Evolutionary conservation across 202 grass and related monocot species (phyloP).

Genomic region (Panicum hallii): DNA sequence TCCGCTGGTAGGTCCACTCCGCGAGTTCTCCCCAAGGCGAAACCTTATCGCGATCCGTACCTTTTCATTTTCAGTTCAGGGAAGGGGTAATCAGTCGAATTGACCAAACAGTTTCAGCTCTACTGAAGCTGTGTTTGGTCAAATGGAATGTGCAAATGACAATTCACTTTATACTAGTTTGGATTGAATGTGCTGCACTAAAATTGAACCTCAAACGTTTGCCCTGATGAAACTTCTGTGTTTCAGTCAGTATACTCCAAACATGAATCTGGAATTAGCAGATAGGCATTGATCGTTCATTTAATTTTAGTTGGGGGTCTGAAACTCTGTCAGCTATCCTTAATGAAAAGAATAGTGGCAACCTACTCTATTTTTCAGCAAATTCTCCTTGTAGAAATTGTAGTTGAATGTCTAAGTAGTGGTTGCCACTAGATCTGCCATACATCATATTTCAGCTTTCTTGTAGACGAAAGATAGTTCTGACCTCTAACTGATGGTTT

Average conservation of each 20-base stretch:
- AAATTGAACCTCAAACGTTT: conserved; percentile 18
- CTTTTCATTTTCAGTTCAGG: not conserved
- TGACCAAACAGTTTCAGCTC: not conserved
- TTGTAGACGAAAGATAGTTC: not conserved
- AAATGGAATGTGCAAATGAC: not conserved
- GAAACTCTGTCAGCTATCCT: not conserved
- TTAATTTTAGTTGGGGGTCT: not conserved
- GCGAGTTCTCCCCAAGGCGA: not conserved
- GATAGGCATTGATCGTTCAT: not conserved
- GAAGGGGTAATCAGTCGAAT: conserved; percentile 11
- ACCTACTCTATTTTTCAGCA: conserved; percentile 12
- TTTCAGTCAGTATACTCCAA: conserved; percentile 9
- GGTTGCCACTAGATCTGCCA: not conserved
- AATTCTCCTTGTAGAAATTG: not conserved
- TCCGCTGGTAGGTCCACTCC: conserved; percentile 62
- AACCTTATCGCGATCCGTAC: not conserved
- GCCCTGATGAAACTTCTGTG: conserved; percentile 19
- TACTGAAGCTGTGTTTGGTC: conserved; percentile 16
- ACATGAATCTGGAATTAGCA: not conserved
- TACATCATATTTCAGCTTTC: conserved; percentile 28
- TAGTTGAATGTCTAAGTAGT: not conserved
- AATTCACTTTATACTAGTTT: not conserved
- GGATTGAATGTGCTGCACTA: not conserved
- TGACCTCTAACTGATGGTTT: not conserved
- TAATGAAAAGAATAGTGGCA: not conserved